Evolutionary conservation across 2,329 filamentous ascomycete genomes (phyloP).

Genomic region (Arthrobotrys megalospora): DNA sequence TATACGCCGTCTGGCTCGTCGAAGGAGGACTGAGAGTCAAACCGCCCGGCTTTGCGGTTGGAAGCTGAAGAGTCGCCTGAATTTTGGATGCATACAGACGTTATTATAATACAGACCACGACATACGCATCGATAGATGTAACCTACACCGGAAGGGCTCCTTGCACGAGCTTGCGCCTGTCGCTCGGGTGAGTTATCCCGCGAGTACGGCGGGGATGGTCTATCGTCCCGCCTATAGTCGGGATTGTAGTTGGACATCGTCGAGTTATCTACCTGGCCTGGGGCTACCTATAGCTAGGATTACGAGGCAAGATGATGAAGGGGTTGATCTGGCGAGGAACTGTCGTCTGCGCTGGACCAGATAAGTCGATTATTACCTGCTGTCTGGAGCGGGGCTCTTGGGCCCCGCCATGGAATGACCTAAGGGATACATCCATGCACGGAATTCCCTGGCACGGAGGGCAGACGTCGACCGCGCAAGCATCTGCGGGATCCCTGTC

Average conservation of each 20-base stretch:
- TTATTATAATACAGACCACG: neutral
- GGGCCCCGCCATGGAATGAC: constrained; percentile 23
- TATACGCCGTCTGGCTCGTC: constrained; percentile 37
- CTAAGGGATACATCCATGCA: constrained; percentile 21
- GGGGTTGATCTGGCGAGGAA: neutral
- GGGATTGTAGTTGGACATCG: constrained; percentile 61
- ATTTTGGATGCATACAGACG: neutral
- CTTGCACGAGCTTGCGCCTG: constrained; percentile 32
- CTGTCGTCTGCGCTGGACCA: constrained; percentile 35
- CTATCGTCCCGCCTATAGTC: constrained; percentile 44
- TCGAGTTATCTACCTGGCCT: neutral
- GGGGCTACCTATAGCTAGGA: neutral
- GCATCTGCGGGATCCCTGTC: constrained; percentile 20
- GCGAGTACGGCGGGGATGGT: constrained; percentile 52
- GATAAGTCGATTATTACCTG: constrained; percentile 17
- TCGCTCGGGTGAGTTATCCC: constrained; percentile 49
- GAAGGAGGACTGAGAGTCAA: constrained; percentile 45
- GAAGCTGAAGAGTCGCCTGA: constrained; percentile 49
- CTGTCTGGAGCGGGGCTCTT: constrained; percentile 17
- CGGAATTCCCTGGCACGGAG: constrained; percentile 13
- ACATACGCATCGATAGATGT: neutral
- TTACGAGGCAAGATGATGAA: constrained; percentile 8
- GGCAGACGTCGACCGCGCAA: constrained; percentile 14
- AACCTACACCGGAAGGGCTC: constrained; percentile 42
- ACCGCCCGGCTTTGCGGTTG: constrained; percentile 31